phyloP scores from a whole-genome alignment of 805 yeast species.

The Candida hispaniensis region DNA sequence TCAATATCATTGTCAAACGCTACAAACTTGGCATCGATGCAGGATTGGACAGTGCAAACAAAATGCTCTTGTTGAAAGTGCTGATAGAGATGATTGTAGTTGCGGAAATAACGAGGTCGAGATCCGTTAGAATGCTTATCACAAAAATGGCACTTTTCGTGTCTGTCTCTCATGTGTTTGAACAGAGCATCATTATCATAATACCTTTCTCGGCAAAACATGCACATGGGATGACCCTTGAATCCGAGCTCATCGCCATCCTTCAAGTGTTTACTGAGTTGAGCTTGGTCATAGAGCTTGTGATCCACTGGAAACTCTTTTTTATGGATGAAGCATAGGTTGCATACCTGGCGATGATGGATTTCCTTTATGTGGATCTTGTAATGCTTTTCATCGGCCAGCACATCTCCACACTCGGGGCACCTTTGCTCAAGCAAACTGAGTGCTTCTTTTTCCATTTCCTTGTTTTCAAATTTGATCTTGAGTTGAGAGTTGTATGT shows the following conservation, averaged over 20 bases:
- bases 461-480: conserved; percentile 47
- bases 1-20: conserved; percentile 84
- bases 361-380: conserved; percentile 50
- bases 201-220: conserved; percentile 66
- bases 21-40: conserved; percentile 83
- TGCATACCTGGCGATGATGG: conserved; percentile 69
- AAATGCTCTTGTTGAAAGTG: conserved; percentile 72
- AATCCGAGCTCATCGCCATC: conserved; percentile 69
- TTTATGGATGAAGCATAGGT: conserved; percentile 66
- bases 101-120: conserved; percentile 61
- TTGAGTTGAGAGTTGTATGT: conserved; percentile 28
- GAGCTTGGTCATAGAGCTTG: conserved; percentile 46
- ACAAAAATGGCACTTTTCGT: conserved; percentile 86
- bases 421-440: conserved; percentile 48
- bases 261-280: conserved; percentile 57
- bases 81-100: conserved; percentile 60
- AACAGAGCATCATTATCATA: conserved; percentile 83
- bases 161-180: conserved; percentile 69
- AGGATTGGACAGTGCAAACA: conserved; percentile 62
- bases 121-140: conserved; percentile 41
- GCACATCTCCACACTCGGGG: conserved; percentile 33
- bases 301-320: conserved; percentile 69
- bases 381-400: conserved; percentile 46
- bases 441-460: conserved; percentile 40
- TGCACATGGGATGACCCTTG: conserved; percentile 81